Base-by-base conservation (phyloP, 192 early-diverging fungal species). In the Gamsiella multidivaricata region DNA sequence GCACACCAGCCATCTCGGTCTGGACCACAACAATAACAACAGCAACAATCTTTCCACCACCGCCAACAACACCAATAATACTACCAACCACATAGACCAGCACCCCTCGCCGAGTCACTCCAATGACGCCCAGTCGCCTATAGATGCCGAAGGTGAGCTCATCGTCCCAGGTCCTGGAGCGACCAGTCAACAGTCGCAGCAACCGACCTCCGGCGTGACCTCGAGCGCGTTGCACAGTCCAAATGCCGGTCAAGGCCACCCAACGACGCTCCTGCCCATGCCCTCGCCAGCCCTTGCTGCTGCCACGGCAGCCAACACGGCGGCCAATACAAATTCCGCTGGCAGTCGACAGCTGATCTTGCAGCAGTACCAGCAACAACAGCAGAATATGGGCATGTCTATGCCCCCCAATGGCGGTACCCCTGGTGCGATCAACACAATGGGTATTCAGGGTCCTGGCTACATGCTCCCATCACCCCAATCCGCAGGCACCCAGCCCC, bases 251-350 rank as follows among this genome's bases (percentile, higher is more conserved):
- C 73, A 67, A 37, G 65, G 73, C 26, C 73, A 60, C 12, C n/a
- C n/a, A n/a, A 62, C 46, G 7, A 52, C 65, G 26, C 73, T 76
- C 32, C 23, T 76, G 65, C 64, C 72, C 4, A 76, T 76, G 65
- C 73, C 73, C 37, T 76, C 73, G 17, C 73, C 73, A 3, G 73
- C 56, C 26, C 64, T 76, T 53, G 73, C 56, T 12, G 73, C 73
- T 26, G 65, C 73, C 43, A 76, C 73, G 15, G 70, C 70, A 23
- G 70, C 70, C 46, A 73, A 73, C 36, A 73, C 70, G 11, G 65
- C 65, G 3, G 73, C 73, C 33, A 76, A 76, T 46, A 67, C 73
- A 6, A 73, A 58, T n/a, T 17, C 61, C 9, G 36, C 72, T 17
- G 72, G 51, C 20, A 76, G 28, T 61, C 73, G 73, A 15, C 73